Evolutionary conservation across 2,329 filamentous ascomycete genomes (phyloP), one percentile per base, ranked within the genome.

Genomic region (Colletotrichum karsti): DNA sequence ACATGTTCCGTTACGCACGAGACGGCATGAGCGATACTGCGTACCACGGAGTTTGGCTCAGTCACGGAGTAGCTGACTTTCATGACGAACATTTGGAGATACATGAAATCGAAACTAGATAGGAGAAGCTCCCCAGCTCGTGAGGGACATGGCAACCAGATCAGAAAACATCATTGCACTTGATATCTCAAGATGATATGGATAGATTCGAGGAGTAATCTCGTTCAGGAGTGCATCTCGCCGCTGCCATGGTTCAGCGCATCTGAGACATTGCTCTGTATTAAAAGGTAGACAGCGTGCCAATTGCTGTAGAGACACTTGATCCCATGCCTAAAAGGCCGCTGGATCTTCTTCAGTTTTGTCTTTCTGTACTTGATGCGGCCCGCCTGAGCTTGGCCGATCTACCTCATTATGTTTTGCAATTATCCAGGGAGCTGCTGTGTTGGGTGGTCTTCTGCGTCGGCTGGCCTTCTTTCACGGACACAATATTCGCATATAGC

Each of bases 1-100:
- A n/a, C 39, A 26, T 5, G n/a, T n/a, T n/a, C n/a, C n/a, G n/a
- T 24, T 63, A 63, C 50, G 63, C 57, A 33, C 57, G 63, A 55
- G 51, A 62, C 41, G 48, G 48, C 24, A n/a, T 28, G 22, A 8
- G 30, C 24, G 30, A 51, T 6, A 24, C 12, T 4, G 13, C 5
- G 7, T 13, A 7, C 4, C 24, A 28, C 26, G 50, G 48, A 66
- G 46, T 54, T 55, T 54, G 39, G 48, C 62, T 55, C 53, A 33
- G 8, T n/a, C n/a, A n/a, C n/a, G n/a, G n/a, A n/a, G n/a, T n/a
- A n/a, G n/a, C n/a, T n/a, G n/a, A n/a, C n/a, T n/a, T n/a, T n/a
- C n/a, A n/a, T n/a, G n/a, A n/a, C n/a, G n/a, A n/a, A n/a, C n/a
- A n/a, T n/a, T n/a, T n/a, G n/a, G n/a, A n/a, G n/a, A n/a, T n/a